Percentiles rank a stretch among this genome's conserved stretches.
These are phyloP conservation scores for Fusarium subtropicale DNA, from an alignment of 2,329 filamentous ascomycete species.

Conservation along the genomic window DNA sequence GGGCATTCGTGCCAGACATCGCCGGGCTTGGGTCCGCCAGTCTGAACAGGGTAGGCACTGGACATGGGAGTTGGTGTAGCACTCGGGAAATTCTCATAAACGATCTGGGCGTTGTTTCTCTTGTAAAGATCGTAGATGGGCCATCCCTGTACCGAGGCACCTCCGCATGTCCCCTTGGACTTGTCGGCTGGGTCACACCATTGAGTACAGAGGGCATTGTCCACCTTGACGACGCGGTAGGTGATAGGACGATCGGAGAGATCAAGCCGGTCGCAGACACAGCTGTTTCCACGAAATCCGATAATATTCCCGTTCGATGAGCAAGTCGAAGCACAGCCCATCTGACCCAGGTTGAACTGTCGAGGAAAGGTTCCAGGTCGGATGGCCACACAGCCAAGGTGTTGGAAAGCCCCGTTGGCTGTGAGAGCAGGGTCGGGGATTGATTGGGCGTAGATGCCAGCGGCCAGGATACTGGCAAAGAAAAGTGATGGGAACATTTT, in stretches of 20 bases:
- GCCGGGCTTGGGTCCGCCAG: conserved; percentile 19
- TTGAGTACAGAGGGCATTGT: conserved; percentile 29
- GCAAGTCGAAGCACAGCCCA: conserved; percentile 26
- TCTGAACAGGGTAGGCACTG: conserved; percentile 2
- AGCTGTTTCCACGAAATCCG: conserved; percentile 29
- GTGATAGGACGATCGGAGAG: conserved; percentile 24
- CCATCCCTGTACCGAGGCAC: conserved; percentile 28
- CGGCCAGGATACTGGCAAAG: conserved; percentile 16
- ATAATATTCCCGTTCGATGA: conserved; percentile 39
- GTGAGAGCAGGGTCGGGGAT: conserved; percentile 25
- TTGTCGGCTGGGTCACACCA: conserved; percentile 34
- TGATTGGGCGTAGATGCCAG: conserved; percentile 27
- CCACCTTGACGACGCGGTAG: conserved; percentile 33
- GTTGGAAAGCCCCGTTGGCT: conserved; percentile 15
- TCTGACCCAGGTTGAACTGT: conserved; percentile 18
- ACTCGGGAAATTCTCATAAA: conserved; percentile 22
- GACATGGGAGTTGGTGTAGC: conserved; percentile 22
- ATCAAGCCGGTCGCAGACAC: conserved; percentile 38
- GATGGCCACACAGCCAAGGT: conserved; percentile 34
- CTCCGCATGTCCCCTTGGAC: conserved; percentile 35
- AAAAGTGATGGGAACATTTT: conserved; percentile 25
- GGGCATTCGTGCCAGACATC: conserved; percentile 39
- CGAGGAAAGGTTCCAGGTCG: conserved; percentile 31
- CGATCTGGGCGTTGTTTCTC: conserved; percentile 30
- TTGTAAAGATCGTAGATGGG: conserved; percentile 39